A percentile compares a stretch with the other conserved stretches of the same genome.
Conservation (phyloP, 2,329 filamentous ascomycete species). For the Zasmidium angulare region DNA sequence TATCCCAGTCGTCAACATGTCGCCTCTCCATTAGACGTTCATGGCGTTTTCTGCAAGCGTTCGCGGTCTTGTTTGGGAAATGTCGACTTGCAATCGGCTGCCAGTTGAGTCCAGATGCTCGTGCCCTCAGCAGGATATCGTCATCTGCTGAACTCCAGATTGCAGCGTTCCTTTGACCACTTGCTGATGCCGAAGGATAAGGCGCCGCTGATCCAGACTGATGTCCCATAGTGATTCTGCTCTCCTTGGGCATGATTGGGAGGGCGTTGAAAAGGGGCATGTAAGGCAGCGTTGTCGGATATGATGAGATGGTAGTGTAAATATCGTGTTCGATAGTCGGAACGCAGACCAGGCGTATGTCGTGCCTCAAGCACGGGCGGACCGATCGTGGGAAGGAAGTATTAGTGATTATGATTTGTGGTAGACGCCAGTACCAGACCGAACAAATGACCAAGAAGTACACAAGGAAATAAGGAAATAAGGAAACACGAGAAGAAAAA, state of each 20-base stretch:
- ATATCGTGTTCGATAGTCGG: neutral
- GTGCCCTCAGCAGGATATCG: slow-evolving; percentile 67
- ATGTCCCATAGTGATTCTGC: slow-evolving; percentile 30
- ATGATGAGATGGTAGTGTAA: slow-evolving; percentile 6
- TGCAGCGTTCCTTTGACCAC: slow-evolving; percentile 38
- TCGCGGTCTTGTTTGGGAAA: slow-evolving; percentile 74
- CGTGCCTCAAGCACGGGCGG: slow-evolving; percentile 26
- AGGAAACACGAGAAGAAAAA: slow-evolving; percentile 16
- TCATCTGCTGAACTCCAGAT: slow-evolving; percentile 74
- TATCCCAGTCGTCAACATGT: slow-evolving; percentile 76
- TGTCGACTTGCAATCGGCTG: slow-evolving; percentile 72
- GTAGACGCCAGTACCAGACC: slow-evolving; percentile 33
- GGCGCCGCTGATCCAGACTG: slow-evolving; percentile 33
- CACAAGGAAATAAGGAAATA: slow-evolving; percentile 33
- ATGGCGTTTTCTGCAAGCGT: slow-evolving; percentile 86
- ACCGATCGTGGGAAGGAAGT: slow-evolving; percentile 2
- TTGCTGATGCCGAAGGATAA: slow-evolving; percentile 34
- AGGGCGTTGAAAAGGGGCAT: slow-evolving; percentile 28
- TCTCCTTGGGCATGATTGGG: slow-evolving; percentile 48
- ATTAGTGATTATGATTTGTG: slow-evolving; percentile 22
- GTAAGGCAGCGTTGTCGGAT: slow-evolving; percentile 16
- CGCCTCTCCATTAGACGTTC: slow-evolving; percentile 76
- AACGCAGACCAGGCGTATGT: slow-evolving; percentile 14
- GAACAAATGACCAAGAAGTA: slow-evolving; percentile 30
- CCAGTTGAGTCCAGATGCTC: slow-evolving; percentile 79